phyloP scores from a whole-genome alignment of 768 basidiomycete genomes.

The Pulveroboletus sp. region DNA sequence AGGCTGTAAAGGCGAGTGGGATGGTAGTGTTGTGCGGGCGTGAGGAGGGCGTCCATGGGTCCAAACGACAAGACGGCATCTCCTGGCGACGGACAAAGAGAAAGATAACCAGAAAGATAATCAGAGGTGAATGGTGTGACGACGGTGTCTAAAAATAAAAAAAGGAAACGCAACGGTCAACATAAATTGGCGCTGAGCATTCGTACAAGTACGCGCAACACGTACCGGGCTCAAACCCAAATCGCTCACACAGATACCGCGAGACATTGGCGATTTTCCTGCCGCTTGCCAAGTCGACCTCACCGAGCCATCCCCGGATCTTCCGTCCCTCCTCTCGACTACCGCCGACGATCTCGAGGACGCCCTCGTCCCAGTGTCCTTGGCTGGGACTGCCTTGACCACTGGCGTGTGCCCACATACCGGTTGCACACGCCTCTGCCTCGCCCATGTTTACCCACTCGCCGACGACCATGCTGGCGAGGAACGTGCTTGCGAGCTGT shows the following conservation, averaged over 20 bases:
- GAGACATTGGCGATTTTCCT: slow-evolving; percentile 62
- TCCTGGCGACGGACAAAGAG: slow-evolving; percentile 62
- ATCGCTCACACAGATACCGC: slow-evolving; percentile 73
- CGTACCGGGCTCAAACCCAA: slow-evolving; percentile 72
- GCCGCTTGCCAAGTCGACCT: slow-evolving; percentile 66
- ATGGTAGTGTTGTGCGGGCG: slow-evolving; percentile 69
- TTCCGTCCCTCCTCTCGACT: slow-evolving; percentile 67
- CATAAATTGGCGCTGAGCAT: neutral
- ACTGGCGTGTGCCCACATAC: slow-evolving; percentile 62
- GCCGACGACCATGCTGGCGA: slow-evolving; percentile 67
- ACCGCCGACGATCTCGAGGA: slow-evolving; percentile 75
- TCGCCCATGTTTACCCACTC: slow-evolving; percentile 70
- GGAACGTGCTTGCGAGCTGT: slow-evolving; percentile 71
- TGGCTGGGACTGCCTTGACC: slow-evolving; percentile 29
- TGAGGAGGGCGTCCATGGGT: slow-evolving; percentile 73
- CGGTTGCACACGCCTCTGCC: slow-evolving; percentile 72
- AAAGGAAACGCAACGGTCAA: neutral
- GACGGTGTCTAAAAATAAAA: slow-evolving; percentile 49
- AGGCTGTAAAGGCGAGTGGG: slow-evolving; percentile 72
- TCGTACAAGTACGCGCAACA: neutral
- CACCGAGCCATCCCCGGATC: slow-evolving; percentile 78
- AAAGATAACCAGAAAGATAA: slow-evolving; percentile 72
- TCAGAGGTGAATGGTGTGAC: slow-evolving; percentile 76
- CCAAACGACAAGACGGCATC: slow-evolving; percentile 79
- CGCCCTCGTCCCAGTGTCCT: slow-evolving; percentile 69